A percentile compares a stretch with the other conserved stretches of the same genome.
Conservation (phyloP, 1,139 yeast species). For the Kurtzmaniella quercitrusa region DNA sequence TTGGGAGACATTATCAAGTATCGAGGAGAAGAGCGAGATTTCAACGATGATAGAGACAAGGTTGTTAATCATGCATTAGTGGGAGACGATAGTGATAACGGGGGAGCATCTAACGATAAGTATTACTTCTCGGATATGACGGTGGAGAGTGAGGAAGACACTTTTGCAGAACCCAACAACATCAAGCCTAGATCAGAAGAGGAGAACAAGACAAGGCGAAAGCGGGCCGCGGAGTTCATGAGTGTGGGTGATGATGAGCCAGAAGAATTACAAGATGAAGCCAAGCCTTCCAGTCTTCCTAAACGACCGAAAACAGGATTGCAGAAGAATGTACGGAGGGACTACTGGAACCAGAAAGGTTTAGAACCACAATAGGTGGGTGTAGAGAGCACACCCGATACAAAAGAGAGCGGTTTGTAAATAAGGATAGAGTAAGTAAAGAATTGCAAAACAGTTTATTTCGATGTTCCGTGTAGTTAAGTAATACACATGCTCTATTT, state of each 20-base stretch:
- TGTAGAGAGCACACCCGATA: not conserved
- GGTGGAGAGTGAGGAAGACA: constrained; percentile 34
- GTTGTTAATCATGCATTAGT: constrained; percentile 61
- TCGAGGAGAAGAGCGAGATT: constrained; percentile 73
- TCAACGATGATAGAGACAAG: constrained; percentile 67
- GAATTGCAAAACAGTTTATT: no score
- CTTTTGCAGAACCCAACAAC: constrained; percentile 8
- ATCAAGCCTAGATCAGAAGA: constrained; percentile 19
- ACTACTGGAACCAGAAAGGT: constrained; percentile 45
- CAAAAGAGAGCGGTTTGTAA: not conserved
- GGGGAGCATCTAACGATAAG: constrained; percentile 33
- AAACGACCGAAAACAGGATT: constrained; percentile 17
- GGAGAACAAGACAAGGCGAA: constrained; percentile 10
- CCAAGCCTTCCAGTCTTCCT: constrained; percentile 11
- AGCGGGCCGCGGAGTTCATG: constrained; percentile 23
- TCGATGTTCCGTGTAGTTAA: no score
- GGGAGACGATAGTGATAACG: constrained; percentile 18
- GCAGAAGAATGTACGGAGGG: constrained; percentile 35
- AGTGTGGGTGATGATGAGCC: constrained; percentile 18
- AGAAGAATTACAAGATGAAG: constrained; percentile 7
- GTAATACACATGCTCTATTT: no score
- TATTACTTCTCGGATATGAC: constrained; percentile 42
- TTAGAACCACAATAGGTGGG: constrained; percentile 21
- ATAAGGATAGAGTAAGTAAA: not conserved
- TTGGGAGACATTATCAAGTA: constrained; percentile 77